A percentile compares a stretch with the other conserved stretches of the same genome.
Conservation (phyloP, 495 filamentous ascomycete species). For the Penicillium pulvis region DNA sequence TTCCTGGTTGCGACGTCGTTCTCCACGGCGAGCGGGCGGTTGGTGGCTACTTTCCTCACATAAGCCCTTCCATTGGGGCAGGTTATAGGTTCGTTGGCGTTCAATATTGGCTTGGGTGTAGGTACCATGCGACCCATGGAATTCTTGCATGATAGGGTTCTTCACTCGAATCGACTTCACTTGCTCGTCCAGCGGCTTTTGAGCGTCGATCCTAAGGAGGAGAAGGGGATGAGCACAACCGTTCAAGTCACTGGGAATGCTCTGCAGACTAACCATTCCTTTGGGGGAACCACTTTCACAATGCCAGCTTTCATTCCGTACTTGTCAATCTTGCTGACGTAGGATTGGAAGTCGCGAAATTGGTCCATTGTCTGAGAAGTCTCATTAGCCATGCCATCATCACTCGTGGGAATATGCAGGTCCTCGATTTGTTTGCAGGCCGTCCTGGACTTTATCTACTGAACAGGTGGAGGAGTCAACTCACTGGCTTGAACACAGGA, state of each 20-base stretch:
- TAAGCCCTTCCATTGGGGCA: constrained; percentile 91
- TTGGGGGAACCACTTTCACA: constrained; percentile 89
- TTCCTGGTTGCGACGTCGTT: constrained; percentile 77
- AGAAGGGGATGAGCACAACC: constrained; percentile 16
- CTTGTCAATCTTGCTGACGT: constrained; percentile 83
- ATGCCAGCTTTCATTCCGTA: constrained; percentile 98
- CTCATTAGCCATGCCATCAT: constrained; percentile 19
- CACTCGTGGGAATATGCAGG: background rate
- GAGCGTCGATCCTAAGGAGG: constrained; percentile 61
- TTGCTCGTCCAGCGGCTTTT: constrained; percentile 76
- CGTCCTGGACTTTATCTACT: background rate
- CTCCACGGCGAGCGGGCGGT: constrained; percentile 90
- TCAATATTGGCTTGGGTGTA: constrained; percentile 97
- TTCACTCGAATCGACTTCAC: constrained; percentile 91
- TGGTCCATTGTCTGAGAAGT: constrained; percentile 75
- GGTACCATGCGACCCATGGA: constrained; percentile 88
- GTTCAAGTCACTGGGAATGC: background rate
- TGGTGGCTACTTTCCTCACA: constrained; percentile 94
- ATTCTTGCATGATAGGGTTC: constrained; percentile 97
- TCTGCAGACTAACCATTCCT: constrained; percentile 74
- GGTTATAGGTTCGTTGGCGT: constrained; percentile 91
- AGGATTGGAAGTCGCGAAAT: constrained; percentile 87
- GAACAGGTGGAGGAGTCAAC: constrained; percentile 30
- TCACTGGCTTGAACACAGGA: constrained; percentile 89
- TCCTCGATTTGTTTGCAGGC: background rate